Base-by-base conservation (phyloP, 2,329 filamentous ascomycete genomes). In the Fusarium sp. region DNA sequence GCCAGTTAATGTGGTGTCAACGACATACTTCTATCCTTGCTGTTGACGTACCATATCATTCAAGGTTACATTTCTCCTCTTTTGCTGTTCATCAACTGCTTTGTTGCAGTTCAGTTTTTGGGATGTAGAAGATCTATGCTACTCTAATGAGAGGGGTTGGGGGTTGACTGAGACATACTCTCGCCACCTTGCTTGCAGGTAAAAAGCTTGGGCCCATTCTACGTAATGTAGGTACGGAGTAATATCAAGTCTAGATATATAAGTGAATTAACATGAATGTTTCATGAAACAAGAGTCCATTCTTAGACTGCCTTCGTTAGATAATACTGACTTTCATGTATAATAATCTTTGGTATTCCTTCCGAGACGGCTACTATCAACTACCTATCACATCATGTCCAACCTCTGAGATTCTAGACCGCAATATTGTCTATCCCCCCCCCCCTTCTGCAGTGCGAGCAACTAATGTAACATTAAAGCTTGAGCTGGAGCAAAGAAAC, bases 21-120 rank as follows among this genome's bases (percentile, higher is more conserved):
- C n/a, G n/a, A 37, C 30, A 13, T 41, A 30, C 14, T 26, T 26
- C 8, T 26, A 28, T 7, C 8, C 15, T 49, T 37, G n/a, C 35
- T 49, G 41, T 33, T 22, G 32, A 26, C 53, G 40, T 43, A 28
- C 32, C 51, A 37, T 15, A n/a, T 28, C 35, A 20, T 39, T 43
- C 32, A 41, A 67, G 46, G 65, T 67, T 67, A 67, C 65, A 60
- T 67, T 65, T 60, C 64, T 68, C 65, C 59, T 65, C 65, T 51
- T 64, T 65, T n/a, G 30, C 35, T 26, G 30, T 26, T 26, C 24
- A 37, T 22, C 32, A 30, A 44, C 37, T 64, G 44, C 50, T 58
- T 58, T 57, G 59, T 47, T 64, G 46, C 63, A 52, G 47, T 28
- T 63, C 63, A 52, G 47, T 28, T 63, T 39, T 44, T 56, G 19